Percentiles rank a stretch among this genome's conserved stretches.
These are phyloP conservation scores for Ceratocystis cubensis DNA, from an alignment of 2,329 filamentous ascomycete genomes.

Conservation along the genomic window DNA sequence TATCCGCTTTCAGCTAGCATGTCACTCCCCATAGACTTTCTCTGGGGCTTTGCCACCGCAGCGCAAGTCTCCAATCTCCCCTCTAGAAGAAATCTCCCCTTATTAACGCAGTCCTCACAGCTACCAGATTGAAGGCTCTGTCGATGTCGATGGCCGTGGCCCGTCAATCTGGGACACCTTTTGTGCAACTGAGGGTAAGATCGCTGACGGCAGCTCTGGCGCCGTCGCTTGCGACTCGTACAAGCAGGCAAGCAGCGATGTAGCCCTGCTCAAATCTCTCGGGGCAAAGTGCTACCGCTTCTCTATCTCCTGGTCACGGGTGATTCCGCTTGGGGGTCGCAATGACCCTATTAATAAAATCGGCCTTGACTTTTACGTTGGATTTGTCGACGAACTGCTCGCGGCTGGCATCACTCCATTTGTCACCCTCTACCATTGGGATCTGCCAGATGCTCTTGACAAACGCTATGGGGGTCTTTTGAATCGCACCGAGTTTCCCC, in stretches of 20 bases:
- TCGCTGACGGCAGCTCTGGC: conserved; percentile 63
- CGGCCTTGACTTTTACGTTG: conserved; percentile 65
- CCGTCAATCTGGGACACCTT: conserved; percentile 88
- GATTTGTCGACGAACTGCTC: conserved; percentile 65
- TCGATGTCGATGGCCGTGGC: conserved; percentile 61
- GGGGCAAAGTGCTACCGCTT: conserved; percentile 70
- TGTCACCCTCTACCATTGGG: conserved; percentile 81
- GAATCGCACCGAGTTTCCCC: conserved; percentile 69
- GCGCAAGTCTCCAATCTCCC: conserved; percentile 38
- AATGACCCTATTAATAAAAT: conserved; percentile 68
- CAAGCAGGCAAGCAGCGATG: conserved; percentile 64
- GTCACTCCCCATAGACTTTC: conserved; percentile 55
- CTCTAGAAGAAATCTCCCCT: neutral
- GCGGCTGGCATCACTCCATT: conserved; percentile 67
- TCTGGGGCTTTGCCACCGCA: conserved; percentile 71
- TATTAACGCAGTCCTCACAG: conserved; percentile 33
- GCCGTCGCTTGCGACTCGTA: conserved; percentile 78
- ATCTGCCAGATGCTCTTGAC: conserved; percentile 65
- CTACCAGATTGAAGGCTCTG: conserved; percentile 76
- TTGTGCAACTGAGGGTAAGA: conserved; percentile 67
- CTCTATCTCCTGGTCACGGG: conserved; percentile 71
- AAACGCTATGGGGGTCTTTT: conserved; percentile 70
- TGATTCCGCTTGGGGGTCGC: conserved; percentile 75
- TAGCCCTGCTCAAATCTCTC: conserved; percentile 60
- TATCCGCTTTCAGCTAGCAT: conserved; percentile 27